phyloP scores from a whole-genome alignment of 2,329 filamentous ascomycete species.

The Botrytis porri region DNA sequence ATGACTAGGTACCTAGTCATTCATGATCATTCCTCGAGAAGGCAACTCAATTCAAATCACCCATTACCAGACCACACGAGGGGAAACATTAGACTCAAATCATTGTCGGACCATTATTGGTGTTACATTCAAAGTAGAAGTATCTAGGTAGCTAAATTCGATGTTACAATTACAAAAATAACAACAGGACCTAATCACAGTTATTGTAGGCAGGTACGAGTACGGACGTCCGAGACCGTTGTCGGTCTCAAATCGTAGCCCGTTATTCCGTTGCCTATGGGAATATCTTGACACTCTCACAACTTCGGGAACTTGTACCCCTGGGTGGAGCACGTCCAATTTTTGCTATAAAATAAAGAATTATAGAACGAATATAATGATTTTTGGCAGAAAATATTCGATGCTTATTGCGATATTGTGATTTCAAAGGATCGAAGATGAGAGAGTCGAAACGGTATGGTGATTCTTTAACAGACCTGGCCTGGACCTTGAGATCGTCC shows the following conservation, averaged over 20 bases:
- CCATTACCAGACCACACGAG: too few species aligned
- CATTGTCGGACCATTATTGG: not conserved
- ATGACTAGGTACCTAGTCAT: not conserved
- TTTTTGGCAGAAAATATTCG: not conserved
- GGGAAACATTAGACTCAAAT: not conserved
- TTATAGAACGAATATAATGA: not conserved
- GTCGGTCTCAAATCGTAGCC: not conserved
- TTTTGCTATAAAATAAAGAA: not conserved
- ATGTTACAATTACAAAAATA: not conserved
- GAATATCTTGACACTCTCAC: not conserved
- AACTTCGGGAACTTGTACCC: not conserved
- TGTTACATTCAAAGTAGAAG: not conserved
- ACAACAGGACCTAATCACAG: not conserved
- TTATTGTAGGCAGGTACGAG: not conserved
- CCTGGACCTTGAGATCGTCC: constrained; percentile 3
- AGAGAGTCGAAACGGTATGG: not conserved
- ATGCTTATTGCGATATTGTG: not conserved
- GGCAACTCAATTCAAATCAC: not conserved
- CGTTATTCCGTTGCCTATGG: not conserved
- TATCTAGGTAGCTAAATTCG: not conserved
- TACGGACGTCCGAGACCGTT: not conserved
- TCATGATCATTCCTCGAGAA: not conserved
- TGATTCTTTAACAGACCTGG: not conserved
- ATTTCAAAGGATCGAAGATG: not conserved
- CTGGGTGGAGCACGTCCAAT: not conserved